Evolutionary conservation across 441 rosid species (phyloP).

Genomic region (Erodium moschatum): DNA sequence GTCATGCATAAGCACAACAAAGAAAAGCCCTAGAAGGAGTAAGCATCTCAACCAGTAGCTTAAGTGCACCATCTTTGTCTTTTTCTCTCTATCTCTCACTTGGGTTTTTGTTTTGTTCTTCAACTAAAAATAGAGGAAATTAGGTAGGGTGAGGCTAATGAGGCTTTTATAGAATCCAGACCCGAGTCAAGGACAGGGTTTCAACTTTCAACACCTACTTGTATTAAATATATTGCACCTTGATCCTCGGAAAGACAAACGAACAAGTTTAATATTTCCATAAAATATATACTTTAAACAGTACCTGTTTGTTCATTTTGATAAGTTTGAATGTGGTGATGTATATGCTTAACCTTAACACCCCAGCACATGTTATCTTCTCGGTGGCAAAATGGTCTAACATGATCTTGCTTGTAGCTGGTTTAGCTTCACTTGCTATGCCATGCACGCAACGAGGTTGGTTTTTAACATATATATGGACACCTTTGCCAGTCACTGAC

Average conservation of each 20-base stretch:
- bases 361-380: background rate
- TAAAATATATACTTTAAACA: slow-evolving; percentile 7
- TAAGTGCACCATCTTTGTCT: slow-evolving; percentile 24
- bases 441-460: slow-evolving; percentile 2
- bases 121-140: slow-evolving; percentile 22
- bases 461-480: background rate
- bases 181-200: slow-evolving; percentile 37
- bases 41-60: slow-evolving; percentile 21
- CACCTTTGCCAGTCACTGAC: background rate
- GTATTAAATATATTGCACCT: slow-evolving; percentile 22
- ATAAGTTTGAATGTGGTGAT: slow-evolving; percentile 16
- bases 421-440: background rate
- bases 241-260: slow-evolving; percentile 24
- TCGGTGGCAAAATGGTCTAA: background rate
- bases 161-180: slow-evolving; percentile 37
- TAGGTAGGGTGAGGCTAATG: slow-evolving; percentile 12
- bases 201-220: slow-evolving; percentile 16
- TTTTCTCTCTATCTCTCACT: too few relatives aligned
- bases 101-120: too few relatives aligned
- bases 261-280: background rate
- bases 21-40: slow-evolving; percentile 25
- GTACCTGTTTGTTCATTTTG: background rate
- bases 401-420: slow-evolving; percentile 10
- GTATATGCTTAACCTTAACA: slow-evolving; percentile 16
- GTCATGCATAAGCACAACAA: slow-evolving; percentile 25